Conservation (phyloP, 495 filamentous ascomycete species). For the Tuber indicum region DNA sequence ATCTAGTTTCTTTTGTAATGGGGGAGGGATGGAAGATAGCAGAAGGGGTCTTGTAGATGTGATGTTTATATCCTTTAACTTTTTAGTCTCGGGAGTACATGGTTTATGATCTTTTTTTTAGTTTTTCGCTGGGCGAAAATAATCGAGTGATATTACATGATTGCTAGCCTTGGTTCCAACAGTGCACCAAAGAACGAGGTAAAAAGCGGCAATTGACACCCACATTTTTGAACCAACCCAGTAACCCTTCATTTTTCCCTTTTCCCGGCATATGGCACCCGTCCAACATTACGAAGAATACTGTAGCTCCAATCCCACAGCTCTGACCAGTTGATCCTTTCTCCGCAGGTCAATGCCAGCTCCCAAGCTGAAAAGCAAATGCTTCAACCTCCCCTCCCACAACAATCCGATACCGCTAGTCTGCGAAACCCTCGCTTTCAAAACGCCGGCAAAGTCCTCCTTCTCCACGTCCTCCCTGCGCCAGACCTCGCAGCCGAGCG, state of each 20-base stretch:
- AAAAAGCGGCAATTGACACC: neutral
- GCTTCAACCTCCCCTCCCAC: constrained; percentile 92
- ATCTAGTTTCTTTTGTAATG: neutral
- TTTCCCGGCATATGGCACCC: neutral
- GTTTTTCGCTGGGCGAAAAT: neutral
- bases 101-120: neutral
- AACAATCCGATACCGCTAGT: constrained; percentile 73
- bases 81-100: neutral
- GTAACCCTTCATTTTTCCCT: neutral
- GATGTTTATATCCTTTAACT: neutral
- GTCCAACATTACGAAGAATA: constrained; percentile 69
- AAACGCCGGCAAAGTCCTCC: constrained; percentile 71
- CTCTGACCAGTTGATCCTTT: constrained; percentile 61
- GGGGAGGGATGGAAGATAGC: neutral
- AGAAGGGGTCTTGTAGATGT: neutral
- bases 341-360: constrained; percentile 68
- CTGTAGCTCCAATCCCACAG: constrained; percentile 78
- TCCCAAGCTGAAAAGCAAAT: constrained; percentile 83
- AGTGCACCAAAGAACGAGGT: neutral
- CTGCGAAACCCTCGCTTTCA: constrained; percentile 84
- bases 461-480: constrained; percentile 46
- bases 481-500: constrained; percentile 87
- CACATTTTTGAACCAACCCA: neutral
- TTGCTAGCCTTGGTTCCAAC: neutral
- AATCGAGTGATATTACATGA: neutral